Base-by-base conservation (phyloP, 2,329 filamentous ascomycete genomes). In the Epichloe typhina region DNA sequence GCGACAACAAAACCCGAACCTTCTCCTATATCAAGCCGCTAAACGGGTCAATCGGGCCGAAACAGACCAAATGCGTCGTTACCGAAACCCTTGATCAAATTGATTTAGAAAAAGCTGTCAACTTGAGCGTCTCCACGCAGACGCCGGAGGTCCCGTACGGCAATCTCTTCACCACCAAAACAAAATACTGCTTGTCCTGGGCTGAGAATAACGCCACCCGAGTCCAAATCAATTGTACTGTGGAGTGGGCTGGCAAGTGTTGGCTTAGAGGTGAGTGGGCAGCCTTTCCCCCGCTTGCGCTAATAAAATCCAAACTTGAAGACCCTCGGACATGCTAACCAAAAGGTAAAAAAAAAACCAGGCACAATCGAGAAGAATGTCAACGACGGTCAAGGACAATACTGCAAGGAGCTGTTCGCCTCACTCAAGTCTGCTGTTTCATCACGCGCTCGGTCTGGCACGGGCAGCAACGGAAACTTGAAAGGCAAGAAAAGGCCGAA, bases 191-290 rank as follows among this genome's bases (percentile, higher is more conserved):
- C 62, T 74, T 98, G 21, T 87, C 87, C 48, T 98, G 93, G 93
- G 89, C 83, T 4, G 82, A 93, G 47, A 84, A 83, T 55, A 95
- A 95, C 61, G 73, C 81, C 39, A 98, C 94, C 1, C 79, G 89
- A 31, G 71, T 98, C 33, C 81, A 93, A 54, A 84, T 91, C 70
- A 96, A 84, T 57, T 96, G 88, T 65, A 84, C 82, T 2, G 86
- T 96, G 42, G 94, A 98, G 62, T 98, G 94, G 94, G 84, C 84
- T 3, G 90, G 90, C 59, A 98, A 97, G 75, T 96, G 90, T 71
- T 98, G 93, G 93, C 72, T 98, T 44, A 96, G 93, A 72, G 88
- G 90, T 94, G 72, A 64, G 73, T 62, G 2, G 4, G 26, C 2
- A 31, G 26, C 26, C 3, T 31, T 8, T 31, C 3, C 1, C 26